Evolutionary conservation across 768 basidiomycete genomes (phyloP).

Genomic region (Neoboletus magnificus): DNA sequence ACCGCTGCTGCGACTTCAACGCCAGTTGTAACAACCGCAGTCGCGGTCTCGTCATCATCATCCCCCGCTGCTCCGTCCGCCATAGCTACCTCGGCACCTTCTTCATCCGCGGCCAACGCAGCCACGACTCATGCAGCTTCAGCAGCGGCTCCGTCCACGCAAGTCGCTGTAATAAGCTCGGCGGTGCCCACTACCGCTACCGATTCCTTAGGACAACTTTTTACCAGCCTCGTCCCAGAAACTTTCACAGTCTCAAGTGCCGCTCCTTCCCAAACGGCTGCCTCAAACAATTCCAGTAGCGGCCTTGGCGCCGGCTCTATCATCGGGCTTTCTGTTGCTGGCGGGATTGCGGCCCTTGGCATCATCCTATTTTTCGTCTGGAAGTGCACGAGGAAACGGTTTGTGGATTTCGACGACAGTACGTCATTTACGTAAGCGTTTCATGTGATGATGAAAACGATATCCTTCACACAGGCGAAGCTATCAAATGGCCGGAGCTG

Average conservation of each 20-base stretch:
- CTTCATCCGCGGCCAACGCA: constrained; percentile 2
- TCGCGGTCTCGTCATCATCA: neutral
- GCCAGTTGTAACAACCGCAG: neutral
- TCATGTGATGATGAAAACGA: constrained; percentile 3
- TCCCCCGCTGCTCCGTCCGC: constrained; percentile 14
- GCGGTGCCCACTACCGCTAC: constrained; percentile 25
- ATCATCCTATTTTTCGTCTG: constrained; percentile 76
- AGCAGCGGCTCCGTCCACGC: neutral
- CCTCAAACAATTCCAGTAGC: constrained; percentile 16
- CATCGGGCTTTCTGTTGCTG: constrained; percentile 76
- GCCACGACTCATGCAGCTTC: constrained; percentile 4
- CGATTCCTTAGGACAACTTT: constrained; percentile 25
- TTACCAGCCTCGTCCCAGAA: constrained; percentile 24
- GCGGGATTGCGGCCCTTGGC: constrained; percentile 70
- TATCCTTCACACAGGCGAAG: constrained; percentile 51
- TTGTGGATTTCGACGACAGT: constrained; percentile 77
- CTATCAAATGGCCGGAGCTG: constrained; percentile 90
- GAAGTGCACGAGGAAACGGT: constrained; percentile 83
- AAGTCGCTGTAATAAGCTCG: neutral
- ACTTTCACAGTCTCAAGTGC: constrained; percentile 22
- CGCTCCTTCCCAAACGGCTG: constrained; percentile 22
- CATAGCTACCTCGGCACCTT: neutral
- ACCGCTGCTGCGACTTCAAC: constrained; percentile 1
- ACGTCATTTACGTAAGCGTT: constrained; percentile 33
- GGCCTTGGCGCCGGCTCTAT: constrained; percentile 71